These are phyloP conservation scores for Coemansia asiatica DNA, from an alignment of 192 early-diverging fungal genomes.

Conservation along the genomic window DNA sequence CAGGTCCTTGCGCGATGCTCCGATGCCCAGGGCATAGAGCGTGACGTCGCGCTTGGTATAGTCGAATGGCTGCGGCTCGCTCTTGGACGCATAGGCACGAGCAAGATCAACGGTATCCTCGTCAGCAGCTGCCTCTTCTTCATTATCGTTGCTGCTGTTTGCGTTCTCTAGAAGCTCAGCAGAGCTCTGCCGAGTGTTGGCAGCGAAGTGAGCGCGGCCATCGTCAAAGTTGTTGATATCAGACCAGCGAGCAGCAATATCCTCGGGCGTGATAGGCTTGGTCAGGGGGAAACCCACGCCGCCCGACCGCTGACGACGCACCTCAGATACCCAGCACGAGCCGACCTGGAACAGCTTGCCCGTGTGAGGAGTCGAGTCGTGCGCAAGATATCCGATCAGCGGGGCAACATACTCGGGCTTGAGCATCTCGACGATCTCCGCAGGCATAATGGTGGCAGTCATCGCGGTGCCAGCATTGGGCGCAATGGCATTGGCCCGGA, in stretches of 20 bases:
- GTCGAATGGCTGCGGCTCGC: slow-evolving; percentile 60
- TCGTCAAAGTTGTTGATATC: slow-evolving; percentile 92
- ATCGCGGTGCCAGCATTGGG: slow-evolving; percentile 96
- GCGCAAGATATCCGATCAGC: slow-evolving; percentile 85
- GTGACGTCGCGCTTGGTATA: slow-evolving; percentile 90
- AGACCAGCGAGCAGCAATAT: slow-evolving; percentile 74
- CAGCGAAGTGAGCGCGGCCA: slow-evolving; percentile 85
- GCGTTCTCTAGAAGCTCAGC: slow-evolving; percentile 60
- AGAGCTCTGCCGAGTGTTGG: slow-evolving; percentile 46
- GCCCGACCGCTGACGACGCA: slow-evolving; percentile 95
- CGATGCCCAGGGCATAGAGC: slow-evolving; percentile 93
- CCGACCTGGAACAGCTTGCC: slow-evolving; percentile 96
- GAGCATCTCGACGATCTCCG: slow-evolving; percentile 90
- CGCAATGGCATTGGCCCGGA: slow-evolving; percentile 91
- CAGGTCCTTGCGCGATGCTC: slow-evolving; percentile 84
- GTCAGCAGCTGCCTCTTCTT: slow-evolving; percentile 38
- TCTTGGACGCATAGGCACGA: slow-evolving; percentile 59
- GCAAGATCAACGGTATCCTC: slow-evolving; percentile 64
- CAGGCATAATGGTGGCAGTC: slow-evolving; percentile 96
- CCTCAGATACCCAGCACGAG: slow-evolving; percentile 90
- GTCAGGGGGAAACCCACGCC: slow-evolving; percentile 91
- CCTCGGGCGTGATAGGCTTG: slow-evolving; percentile 79
- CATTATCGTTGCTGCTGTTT: slow-evolving; percentile 21
- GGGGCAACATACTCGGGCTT: slow-evolving; percentile 97
- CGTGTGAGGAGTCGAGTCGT: slow-evolving; percentile 73